Percentiles rank a stretch among this genome's conserved stretches.
Evolutionary conservation across 164 flowering plant genomes (phyloP).

Genomic region (Umbellularia californica): DNA sequence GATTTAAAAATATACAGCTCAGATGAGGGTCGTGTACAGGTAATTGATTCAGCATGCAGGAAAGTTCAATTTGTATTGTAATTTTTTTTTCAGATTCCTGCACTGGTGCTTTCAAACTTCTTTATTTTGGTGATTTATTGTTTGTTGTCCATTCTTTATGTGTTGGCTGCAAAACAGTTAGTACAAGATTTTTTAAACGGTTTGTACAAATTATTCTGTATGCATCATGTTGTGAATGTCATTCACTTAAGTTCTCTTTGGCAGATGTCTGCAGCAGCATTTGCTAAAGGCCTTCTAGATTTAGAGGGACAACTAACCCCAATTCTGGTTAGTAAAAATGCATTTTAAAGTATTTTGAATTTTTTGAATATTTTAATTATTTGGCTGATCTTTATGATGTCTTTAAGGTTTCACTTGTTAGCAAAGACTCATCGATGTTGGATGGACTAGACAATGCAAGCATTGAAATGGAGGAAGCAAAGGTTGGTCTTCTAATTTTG

Average conservation of each 20-base stretch:
- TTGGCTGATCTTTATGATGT: conserved; percentile 14
- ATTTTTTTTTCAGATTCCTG: neutral
- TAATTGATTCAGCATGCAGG: conserved; percentile 14
- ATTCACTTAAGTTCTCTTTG: neutral
- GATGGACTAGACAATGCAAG: conserved; percentile 99
- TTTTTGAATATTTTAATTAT: conserved; percentile 3
- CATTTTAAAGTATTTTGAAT: neutral
- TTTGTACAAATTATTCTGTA: neutral
- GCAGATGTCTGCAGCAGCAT: conserved; percentile 99
- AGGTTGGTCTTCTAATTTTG: conserved; percentile 46
- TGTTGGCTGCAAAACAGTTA: neutral
- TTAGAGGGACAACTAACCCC: conserved; percentile 98
- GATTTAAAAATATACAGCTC: conserved; percentile 99
- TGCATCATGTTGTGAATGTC: neutral
- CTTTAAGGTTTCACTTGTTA: conserved; percentile 90
- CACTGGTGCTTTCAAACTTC: neutral
- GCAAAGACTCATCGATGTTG: conserved; percentile 99
- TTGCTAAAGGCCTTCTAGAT: conserved; percentile 98
- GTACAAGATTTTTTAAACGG: too few relatives aligned
- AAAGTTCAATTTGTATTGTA: neutral
- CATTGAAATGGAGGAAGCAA: conserved; percentile 91
- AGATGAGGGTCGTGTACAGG: conserved; percentile 99
- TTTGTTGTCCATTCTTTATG: neutral
- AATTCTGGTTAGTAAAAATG: conserved; percentile 54
- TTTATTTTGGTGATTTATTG: neutral